Conservation (phyloP, 768 basidiomycete species). For the Lactifluus hygrophoroides region DNA sequence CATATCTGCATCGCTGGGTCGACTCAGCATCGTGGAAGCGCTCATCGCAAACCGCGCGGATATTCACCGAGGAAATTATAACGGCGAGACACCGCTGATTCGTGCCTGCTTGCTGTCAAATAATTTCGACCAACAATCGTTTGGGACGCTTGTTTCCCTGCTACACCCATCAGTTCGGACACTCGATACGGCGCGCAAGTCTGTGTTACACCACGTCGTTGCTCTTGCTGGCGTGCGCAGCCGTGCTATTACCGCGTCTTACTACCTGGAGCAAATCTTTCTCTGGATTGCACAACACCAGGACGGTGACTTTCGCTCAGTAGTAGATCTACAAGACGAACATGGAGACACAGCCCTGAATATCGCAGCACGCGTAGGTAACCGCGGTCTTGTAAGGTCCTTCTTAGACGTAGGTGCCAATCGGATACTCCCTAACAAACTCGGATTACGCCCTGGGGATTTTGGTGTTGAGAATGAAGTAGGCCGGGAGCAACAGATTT, state of each 20-base stretch:
- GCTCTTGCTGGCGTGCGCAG: conserved; percentile 89
- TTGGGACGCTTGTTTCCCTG: conserved; percentile 52
- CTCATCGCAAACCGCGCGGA: conserved; percentile 78
- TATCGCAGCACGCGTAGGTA: conserved; percentile 91
- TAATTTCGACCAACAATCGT: conserved; percentile 70
- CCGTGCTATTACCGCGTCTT: conserved; percentile 71
- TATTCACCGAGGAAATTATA: conserved; percentile 82
- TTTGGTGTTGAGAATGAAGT: conserved; percentile 93
- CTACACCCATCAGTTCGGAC: conserved; percentile 77
- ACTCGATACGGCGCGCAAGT: conserved; percentile 76
- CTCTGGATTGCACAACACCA: conserved; percentile 76
- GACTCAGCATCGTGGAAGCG: conserved; percentile 55
- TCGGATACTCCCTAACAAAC: conserved; percentile 78
- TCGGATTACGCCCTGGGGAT: conserved; percentile 88
- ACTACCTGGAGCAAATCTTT: conserved; percentile 88
- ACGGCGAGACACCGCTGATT: conserved; percentile 91
- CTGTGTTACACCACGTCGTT: conserved; percentile 86
- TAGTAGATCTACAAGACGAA: conserved; percentile 89
- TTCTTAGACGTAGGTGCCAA: conserved; percentile 92
- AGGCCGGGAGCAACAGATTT: conserved; percentile 22
- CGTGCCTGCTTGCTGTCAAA: conserved; percentile 87
- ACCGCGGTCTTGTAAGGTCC: conserved; percentile 75
- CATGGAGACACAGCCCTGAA: conserved; percentile 95
- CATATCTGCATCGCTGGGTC: conserved; percentile 80
- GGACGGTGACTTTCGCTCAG: conserved; percentile 62